Evolutionary conservation across 1,284 basidiomycete species (phyloP).

Genomic region (Neolentinus lepideus): DNA sequence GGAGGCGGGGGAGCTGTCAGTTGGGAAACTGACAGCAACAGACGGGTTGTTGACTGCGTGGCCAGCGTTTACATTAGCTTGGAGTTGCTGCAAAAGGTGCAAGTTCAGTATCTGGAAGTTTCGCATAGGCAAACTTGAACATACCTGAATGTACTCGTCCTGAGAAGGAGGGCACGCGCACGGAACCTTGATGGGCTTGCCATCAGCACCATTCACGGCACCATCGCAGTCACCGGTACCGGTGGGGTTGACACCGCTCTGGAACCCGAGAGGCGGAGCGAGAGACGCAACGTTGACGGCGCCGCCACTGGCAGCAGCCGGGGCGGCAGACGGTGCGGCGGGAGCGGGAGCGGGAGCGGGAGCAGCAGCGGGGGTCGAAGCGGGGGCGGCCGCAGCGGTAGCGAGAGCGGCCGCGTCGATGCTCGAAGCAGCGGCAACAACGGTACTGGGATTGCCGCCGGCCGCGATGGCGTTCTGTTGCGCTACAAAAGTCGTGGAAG

Average conservation of each 20-base stretch:
- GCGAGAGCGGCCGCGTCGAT: conserved; percentile 5
- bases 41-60: conserved; percentile 20
- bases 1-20: conserved; percentile 16
- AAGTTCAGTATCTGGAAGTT: background rate
- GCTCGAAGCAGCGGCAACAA: conserved; percentile 4
- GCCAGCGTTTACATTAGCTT: conserved; percentile 21
- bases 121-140: conserved; percentile 2
- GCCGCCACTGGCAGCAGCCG: conserved; percentile 9
- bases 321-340: conserved; percentile 5
- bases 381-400: conserved; percentile 5
- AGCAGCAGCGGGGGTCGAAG: conserved; percentile 5
- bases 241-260: conserved; percentile 17
- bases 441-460: conserved; percentile 5
- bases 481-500: conserved; percentile 25
- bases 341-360: background rate
- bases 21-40: conserved; percentile 20
- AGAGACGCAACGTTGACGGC: conserved; percentile 14
- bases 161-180: conserved; percentile 31
- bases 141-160: conserved; percentile 23
- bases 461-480: conserved; percentile 20
- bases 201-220: conserved; percentile 19
- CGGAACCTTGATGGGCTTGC: conserved; percentile 29
- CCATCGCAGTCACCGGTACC: conserved; percentile 28
- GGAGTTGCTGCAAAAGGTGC: conserved; percentile 12
- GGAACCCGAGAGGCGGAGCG: conserved; percentile 19